Conservation (phyloP, 2,329 filamentous ascomycete genomes). For the Zalaria obscura region DNA sequence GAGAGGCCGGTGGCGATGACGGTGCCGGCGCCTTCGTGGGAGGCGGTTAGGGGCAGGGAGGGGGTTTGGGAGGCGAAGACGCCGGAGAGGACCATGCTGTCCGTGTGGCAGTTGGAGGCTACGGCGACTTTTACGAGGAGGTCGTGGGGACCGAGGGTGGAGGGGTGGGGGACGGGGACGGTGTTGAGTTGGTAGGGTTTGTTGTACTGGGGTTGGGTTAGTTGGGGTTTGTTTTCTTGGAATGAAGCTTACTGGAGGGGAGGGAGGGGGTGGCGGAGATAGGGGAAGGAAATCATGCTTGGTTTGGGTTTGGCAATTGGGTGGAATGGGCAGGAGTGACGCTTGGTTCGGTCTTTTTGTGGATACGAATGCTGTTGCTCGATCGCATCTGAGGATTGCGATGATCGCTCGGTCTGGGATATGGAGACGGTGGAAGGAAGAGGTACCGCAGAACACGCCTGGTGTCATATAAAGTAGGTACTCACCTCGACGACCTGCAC, state of each 20-base stretch:
- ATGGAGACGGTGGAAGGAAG: no score
- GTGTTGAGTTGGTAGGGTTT: slow-evolving; percentile 39
- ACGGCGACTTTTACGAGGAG: slow-evolving; percentile 47
- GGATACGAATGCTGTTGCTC: no score
- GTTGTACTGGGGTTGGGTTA: slow-evolving; percentile 25
- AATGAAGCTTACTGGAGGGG: not conserved
- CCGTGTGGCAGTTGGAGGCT: slow-evolving; percentile 49
- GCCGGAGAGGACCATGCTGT: slow-evolving; percentile 40
- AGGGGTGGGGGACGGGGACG: slow-evolving; percentile 35
- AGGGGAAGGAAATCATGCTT: no score
- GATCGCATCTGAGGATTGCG: no score
- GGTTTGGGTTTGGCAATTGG: no score
- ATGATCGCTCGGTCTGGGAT: no score
- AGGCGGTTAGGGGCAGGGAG: slow-evolving; percentile 37
- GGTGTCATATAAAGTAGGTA: not conserved
- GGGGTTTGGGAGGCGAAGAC: slow-evolving; percentile 25
- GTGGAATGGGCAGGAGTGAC: no score
- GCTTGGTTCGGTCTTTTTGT: no score
- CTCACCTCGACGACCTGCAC: slow-evolving; percentile 31
- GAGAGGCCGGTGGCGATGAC: slow-evolving; percentile 32
- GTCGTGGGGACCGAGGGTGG: slow-evolving; percentile 33
- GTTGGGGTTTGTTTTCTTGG: not conserved
- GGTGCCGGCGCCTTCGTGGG: slow-evolving; percentile 44
- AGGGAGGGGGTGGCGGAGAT: not conserved
- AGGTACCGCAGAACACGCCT: no score